phyloP scores from a whole-genome alignment of 805 yeast species.

The Metschnikowia orientalis region DNA sequence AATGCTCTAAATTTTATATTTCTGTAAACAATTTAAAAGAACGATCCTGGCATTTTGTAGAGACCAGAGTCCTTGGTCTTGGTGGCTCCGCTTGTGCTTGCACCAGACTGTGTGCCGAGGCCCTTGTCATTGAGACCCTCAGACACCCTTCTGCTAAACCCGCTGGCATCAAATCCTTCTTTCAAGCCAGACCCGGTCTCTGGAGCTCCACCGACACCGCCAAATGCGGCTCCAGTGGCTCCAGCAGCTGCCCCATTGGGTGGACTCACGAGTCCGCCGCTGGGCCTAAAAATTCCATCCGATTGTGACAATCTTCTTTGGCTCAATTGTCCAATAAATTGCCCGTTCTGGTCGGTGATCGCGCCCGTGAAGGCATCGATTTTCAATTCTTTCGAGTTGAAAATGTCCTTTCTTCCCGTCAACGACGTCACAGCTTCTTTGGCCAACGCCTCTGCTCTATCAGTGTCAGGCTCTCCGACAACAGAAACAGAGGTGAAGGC shows the following conservation, averaged over 20 bases:
- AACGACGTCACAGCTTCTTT: conserved; percentile 23
- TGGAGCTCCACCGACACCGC: conserved; percentile 1
- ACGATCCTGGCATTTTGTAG: conserved; percentile 12
- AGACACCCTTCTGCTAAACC: background rate
- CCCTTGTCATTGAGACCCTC: background rate
- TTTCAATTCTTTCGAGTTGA: conserved; percentile 22
- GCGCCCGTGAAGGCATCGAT: conserved; percentile 30
- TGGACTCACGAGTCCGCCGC: conserved; percentile 12
- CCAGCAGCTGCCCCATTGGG: background rate
- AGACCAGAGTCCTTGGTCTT: conserved; percentile 3
- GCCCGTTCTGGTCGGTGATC: conserved; percentile 27
- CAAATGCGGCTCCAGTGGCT: background rate
- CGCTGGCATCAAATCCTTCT: conserved; percentile 1
- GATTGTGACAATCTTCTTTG: conserved; percentile 14
- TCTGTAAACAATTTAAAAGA: conserved; percentile 1
- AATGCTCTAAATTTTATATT: too few species aligned
- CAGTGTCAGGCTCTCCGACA: conserved; percentile 23
- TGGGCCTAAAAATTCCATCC: conserved; percentile 2
- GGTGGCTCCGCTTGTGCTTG: background rate
- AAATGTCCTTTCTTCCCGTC: conserved; percentile 21
- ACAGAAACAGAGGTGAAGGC: conserved; percentile 27
- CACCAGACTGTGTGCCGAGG: conserved; percentile 1
- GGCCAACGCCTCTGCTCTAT: conserved; percentile 27
- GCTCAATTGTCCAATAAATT: conserved; percentile 13
- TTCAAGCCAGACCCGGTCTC: conserved; percentile 3